Percentiles rank a stretch among this genome's conserved stretches.
These are phyloP conservation scores for Epicoccum sorghinum DNA, from an alignment of 2,329 filamentous ascomycete genomes.

Conservation along the genomic window DNA sequence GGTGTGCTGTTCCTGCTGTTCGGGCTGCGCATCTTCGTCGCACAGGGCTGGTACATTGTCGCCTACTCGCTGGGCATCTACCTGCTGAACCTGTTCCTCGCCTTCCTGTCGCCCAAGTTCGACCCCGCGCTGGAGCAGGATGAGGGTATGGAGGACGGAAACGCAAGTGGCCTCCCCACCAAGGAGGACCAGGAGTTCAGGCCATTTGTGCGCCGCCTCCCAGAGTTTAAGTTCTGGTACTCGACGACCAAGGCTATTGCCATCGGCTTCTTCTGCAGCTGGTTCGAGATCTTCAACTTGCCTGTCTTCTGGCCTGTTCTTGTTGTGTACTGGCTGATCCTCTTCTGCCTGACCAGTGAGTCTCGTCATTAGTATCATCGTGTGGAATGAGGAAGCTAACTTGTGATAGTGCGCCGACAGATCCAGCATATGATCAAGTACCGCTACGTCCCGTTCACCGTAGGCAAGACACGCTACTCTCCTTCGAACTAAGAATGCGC, in stretches of 20 bases:
- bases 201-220: constrained; percentile 92
- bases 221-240: constrained; percentile 99
- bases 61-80: constrained; percentile 98
- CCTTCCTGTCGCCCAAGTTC: constrained; percentile 98
- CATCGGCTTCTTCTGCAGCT: constrained; percentile 86
- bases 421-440: constrained; percentile 99
- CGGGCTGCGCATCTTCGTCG: constrained; percentile 85
- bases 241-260: constrained; percentile 85
- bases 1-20: constrained; percentile 76
- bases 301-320: constrained; percentile 99
- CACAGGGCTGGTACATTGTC: constrained; percentile 99
- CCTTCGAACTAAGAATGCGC: constrained; percentile 30
- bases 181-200: constrained; percentile 98
- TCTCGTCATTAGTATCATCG: constrained; percentile 27
- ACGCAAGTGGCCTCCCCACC: constrained; percentile 78
- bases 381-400: constrained; percentile 2
- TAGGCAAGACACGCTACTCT: constrained; percentile 70
- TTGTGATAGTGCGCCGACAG: constrained; percentile 83
- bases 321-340: constrained; percentile 97
- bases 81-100: constrained; percentile 97
- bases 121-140: constrained; percentile 95
- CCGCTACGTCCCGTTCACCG: constrained; percentile 92
- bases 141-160: constrained; percentile 93
- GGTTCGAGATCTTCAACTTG: constrained; percentile 93
- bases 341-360: constrained; percentile 94